Conservation (phyloP, 306 rosid species). For the Morella rubra region DNA sequence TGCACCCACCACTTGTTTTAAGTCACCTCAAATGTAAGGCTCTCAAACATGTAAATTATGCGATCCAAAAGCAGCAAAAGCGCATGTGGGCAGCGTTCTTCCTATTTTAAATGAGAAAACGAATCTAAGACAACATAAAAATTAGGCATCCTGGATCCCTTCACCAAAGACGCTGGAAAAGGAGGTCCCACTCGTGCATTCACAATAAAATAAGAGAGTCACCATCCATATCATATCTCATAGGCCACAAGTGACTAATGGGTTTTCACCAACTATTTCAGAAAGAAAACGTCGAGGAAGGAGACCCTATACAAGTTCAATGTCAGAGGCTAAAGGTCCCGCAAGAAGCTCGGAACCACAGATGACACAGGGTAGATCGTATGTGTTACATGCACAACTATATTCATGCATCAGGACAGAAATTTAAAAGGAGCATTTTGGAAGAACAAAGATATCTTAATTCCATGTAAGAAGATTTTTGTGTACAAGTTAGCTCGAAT, state of each 20-base stretch:
- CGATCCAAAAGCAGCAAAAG: slow-evolving; percentile 23
- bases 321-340: not conserved
- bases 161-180: not conserved
- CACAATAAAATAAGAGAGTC: not conserved
- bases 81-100: slow-evolving; percentile 26
- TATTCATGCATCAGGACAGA: not conserved
- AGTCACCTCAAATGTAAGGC: slow-evolving; percentile 4
- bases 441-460: not conserved
- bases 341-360: not conserved
- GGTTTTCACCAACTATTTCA: not conserved
- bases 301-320: not conserved
- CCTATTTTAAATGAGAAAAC: not conserved
- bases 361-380: not conserved
- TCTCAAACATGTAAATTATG: slow-evolving; percentile 32
- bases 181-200: not conserved
- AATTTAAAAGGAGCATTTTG: not conserved
- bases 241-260: not conserved
- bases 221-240: not conserved
- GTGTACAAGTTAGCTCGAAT: not conserved
- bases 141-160: not conserved
- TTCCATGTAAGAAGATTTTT: not conserved
- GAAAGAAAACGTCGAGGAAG: not conserved
- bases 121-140: not conserved
- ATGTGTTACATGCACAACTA: not conserved
- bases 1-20: slow-evolving; percentile 15